phyloP scores from a whole-genome alignment of 2,329 filamentous ascomycete species.

The Fusarium duplospermum region DNA sequence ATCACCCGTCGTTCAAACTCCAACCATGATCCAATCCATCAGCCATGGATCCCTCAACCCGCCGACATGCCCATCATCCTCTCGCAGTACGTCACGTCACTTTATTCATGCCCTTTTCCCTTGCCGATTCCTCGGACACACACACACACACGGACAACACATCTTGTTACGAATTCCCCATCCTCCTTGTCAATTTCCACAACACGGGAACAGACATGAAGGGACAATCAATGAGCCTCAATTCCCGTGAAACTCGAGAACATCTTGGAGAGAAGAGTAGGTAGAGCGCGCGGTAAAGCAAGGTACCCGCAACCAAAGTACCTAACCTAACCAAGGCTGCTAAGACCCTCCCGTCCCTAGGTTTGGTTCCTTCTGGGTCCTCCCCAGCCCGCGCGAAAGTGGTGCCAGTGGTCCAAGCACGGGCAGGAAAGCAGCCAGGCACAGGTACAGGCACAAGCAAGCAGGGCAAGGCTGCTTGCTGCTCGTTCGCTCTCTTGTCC shows the following conservation, averaged over 20 bases:
- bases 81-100: slow-evolving; percentile 32
- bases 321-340: not conserved
- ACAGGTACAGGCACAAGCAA: not conserved
- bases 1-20: not conserved
- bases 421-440: not conserved
- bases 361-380: slow-evolving; percentile 13
- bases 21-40: not conserved
- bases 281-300: slow-evolving; percentile 16
- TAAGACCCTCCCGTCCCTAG: slow-evolving; percentile 18
- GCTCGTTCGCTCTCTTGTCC: too few species aligned
- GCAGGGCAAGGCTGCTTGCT: not conserved
- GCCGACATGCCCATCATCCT: not conserved
- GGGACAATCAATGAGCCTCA: slow-evolving; percentile 1
- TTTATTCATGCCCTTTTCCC: not conserved
- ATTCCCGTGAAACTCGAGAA: slow-evolving; percentile 31
- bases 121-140: not conserved
- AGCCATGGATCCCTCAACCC: slow-evolving; percentile 1
- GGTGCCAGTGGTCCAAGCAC: slow-evolving; percentile 5
- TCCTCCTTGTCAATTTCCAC: slow-evolving; percentile 11
- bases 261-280: not conserved
- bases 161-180: too few species aligned
- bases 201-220: slow-evolving; percentile 4
- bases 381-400: slow-evolving; percentile 6
- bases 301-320: slow-evolving; percentile 25
- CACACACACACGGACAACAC: not conserved